Evolutionary conservation across 169 alveolate species (phyloP), one percentile per base, ranked within the genome.

Genomic region (Cryptosporidium felis): DNA sequence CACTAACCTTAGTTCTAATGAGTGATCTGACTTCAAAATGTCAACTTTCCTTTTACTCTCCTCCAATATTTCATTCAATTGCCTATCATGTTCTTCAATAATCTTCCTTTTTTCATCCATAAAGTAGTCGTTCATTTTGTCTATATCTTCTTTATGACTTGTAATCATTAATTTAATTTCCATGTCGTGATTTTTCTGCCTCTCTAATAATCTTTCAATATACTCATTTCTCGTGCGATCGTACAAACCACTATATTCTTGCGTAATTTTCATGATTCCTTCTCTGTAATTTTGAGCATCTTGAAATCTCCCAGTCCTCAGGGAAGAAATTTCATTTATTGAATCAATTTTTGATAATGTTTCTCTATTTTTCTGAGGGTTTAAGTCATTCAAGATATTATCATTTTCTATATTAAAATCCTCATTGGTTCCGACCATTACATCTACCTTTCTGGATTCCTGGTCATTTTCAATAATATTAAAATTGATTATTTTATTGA

Each of bases 171-270:
- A 38, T 74, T 74, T 74, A 8, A 74, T 53, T 18, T 74, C 85
- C 85, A 74, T 74, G 28, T 74, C 85, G 28, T 74, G 85, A 36
- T 74, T 38, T 74, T 74, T 74, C 56, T 74, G 85, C 28, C 56
- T 74, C 26, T 74, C 85, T 6, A 74, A n/a, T 34, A 74, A 26
- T 49, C 85, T 49, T 36, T 74, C 85, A 18, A 74, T 51, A 36
- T 74, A 74, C 40, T 74, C 85, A 74, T 74, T 74, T 51, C 85
- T 74, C 14, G 85, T 74, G 41, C 85, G 85, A 36, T 74, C 85
- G 56, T 74, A 56, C 2, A 74, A 56, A 0, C 85, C 85, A 53
- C 23, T 74, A 56, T 74, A 74, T 53, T 74, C 85, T 16, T 74
- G 85, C 6, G 85, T 74, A 53, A 74, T 74, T 74, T 74, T 74